Percentiles rank a stretch among this genome's conserved stretches.
Evolutionary conservation across 1,139 yeast species (phyloP).

Genomic region (Sugiyamaella castrensis): DNA sequence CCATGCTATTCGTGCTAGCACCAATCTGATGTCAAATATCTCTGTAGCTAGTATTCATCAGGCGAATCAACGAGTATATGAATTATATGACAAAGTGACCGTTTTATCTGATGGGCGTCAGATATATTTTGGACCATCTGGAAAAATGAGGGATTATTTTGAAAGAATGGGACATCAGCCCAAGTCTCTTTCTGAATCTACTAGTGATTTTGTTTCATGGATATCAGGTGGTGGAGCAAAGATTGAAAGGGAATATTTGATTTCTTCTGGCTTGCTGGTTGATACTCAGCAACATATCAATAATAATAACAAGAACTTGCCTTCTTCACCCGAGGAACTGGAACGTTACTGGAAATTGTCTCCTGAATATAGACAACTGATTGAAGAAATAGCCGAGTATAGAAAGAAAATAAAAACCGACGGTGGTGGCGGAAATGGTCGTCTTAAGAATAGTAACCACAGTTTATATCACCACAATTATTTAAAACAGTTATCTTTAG

Average conservation of each 20-base stretch:
- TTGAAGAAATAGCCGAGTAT: slow-evolving; percentile 45
- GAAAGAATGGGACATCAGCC: slow-evolving; percentile 52
- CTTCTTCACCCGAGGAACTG: slow-evolving; percentile 56
- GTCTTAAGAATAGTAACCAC: slow-evolving; percentile 39
- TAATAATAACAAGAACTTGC: slow-evolving; percentile 54
- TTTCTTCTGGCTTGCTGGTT: not conserved
- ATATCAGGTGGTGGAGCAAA: slow-evolving; percentile 55
- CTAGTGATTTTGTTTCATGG: slow-evolving; percentile 68
- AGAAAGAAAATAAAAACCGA: slow-evolving; percentile 39
- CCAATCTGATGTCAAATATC: slow-evolving; percentile 53
- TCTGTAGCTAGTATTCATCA: slow-evolving; percentile 57
- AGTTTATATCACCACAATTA: slow-evolving; percentile 44
- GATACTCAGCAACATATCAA: slow-evolving; percentile 36
- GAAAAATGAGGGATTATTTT: slow-evolving; percentile 50
- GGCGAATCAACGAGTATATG: slow-evolving; percentile 62
- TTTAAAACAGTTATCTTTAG: slow-evolving; percentile 44
- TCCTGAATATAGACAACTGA: slow-evolving; percentile 44
- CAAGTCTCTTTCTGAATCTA: slow-evolving; percentile 55
- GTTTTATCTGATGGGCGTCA: slow-evolving; percentile 57
- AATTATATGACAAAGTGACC: slow-evolving; percentile 59
- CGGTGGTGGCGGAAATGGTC: slow-evolving; percentile 43
- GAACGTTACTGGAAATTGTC: slow-evolving; percentile 55
- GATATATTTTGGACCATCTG: slow-evolving; percentile 55
- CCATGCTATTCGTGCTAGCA: slow-evolving; percentile 56
- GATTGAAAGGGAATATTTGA: not conserved